Base-by-base conservation (phyloP, 2,329 filamentous ascomycete genomes). In the Simplicillium aogashimaense region DNA sequence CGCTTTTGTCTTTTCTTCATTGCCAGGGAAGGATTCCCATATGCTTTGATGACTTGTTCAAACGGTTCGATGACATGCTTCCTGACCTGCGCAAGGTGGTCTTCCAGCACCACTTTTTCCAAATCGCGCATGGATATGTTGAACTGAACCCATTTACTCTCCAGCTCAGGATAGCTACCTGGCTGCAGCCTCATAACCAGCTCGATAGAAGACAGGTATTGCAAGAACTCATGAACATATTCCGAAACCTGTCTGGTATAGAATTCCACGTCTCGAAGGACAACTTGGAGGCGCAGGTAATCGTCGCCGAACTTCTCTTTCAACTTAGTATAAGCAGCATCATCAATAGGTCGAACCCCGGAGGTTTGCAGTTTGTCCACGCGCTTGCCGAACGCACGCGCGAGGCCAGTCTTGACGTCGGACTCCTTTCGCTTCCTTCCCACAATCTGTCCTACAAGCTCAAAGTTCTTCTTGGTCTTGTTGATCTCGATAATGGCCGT, bases 1-100 rank as follows among this genome's bases (percentile, higher is more conserved):
- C 86, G 82, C 67, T 97, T 97, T 51, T 89, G 83, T 17, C 92
- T 83, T 65, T 97, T 95, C 56, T 88, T 86, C 78, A 97, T 95
- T 4, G 92, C 83, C 43, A 88, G 76, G 37, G 88, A 85, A 2
- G 90, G 88, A 29, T 86, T 84, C 39, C 84, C 81, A 53, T 94
- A 89, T 8, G 86, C 72, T 53, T 84, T 81, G 56, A 92, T 83
- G 25, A 89, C 73, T 35, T 76, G 74, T 49, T 86, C 75, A 59
- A 94, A 86, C 1, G 87, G 90, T 49, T 89, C 82, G 46, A 95
- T 86, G 37, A 95, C 86, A 51, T 82, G 80, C 56, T 83, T 86
- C 39, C 84, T 77, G 35, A 97, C 82, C 53, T 83, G 74, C 7
- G 65, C 60, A 44, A 80, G 81, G 69, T 95, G 89, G 50, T 90